Evolutionary conservation across 2,329 filamentous ascomycete genomes (phyloP).

Genomic region (Stachybotrys chlorohalonatus): DNA sequence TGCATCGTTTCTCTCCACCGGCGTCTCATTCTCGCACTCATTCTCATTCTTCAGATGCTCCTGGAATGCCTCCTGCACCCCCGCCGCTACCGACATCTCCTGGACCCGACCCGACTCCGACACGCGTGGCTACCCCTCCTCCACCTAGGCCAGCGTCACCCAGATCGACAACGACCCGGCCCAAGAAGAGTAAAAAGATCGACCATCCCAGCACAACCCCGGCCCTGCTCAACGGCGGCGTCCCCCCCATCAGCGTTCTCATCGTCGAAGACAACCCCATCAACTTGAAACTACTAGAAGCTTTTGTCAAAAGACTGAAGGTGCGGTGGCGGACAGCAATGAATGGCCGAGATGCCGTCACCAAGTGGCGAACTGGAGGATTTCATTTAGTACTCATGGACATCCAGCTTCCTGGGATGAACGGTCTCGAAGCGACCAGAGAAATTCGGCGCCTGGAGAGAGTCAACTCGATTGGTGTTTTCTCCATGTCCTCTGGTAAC

Average conservation of each 20-base stretch:
- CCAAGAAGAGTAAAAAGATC: constrained; percentile 47
- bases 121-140: constrained; percentile 45
- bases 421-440: constrained; percentile 84
- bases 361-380: constrained; percentile 84
- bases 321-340: constrained; percentile 96
- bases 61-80: constrained; percentile 34
- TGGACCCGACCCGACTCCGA: constrained; percentile 32
- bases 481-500: constrained; percentile 58
- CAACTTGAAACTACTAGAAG: constrained; percentile 86
- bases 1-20: constrained; percentile 25
- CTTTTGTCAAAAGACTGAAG: constrained; percentile 91
- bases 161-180: constrained; percentile 31
- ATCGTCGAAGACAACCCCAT: constrained; percentile 99
- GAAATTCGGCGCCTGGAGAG: constrained; percentile 87
- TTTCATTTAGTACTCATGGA: constrained; percentile 98
- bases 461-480: constrained; percentile 87
- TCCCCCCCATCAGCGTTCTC: constrained; percentile 92
- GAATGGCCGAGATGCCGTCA: constrained; percentile 87
- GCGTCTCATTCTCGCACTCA: constrained; percentile 47
- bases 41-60: constrained; percentile 48
- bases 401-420: constrained; percentile 96
- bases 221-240: constrained; percentile 66
- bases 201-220: constrained; percentile 42
- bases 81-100: constrained; percentile 43
- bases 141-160: constrained; percentile 40